A percentile compares a stretch with the other conserved stretches of the same genome.
Evolutionary conservation across 1,284 basidiomycete species (phyloP).

Genomic region (Fistulina hepatica): DNA sequence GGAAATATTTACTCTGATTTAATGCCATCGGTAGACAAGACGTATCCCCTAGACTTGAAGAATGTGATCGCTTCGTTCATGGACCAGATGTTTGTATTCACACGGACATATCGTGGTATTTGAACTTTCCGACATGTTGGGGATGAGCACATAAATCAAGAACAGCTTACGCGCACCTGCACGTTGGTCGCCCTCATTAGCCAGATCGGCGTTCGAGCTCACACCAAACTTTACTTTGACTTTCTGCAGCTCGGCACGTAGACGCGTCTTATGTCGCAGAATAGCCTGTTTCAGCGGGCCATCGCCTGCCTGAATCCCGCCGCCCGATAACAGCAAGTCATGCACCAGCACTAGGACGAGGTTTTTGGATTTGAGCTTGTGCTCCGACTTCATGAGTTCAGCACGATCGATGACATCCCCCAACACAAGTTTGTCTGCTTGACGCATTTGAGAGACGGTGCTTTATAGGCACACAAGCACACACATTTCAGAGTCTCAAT

Average conservation of each 20-base stretch:
- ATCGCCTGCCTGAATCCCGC: conserved; percentile 83
- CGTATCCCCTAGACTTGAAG: conserved; percentile 46
- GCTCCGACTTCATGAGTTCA: conserved; percentile 64
- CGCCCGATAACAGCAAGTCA: conserved; percentile 68
- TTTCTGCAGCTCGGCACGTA: conserved; percentile 76
- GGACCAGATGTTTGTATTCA: conserved; percentile 69
- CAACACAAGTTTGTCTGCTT: conserved; percentile 59
- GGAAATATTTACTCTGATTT: conserved; percentile 33
- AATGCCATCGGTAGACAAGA: conserved; percentile 38
- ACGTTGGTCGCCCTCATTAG: conserved; percentile 44
- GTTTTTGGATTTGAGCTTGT: conserved; percentile 61
- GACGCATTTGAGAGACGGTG: conserved; percentile 9
- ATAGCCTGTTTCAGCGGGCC: conserved; percentile 80
- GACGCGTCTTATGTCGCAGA: conserved; percentile 76
- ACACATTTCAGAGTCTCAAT: conserved; percentile 91
- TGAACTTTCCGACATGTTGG: conserved; percentile 30
- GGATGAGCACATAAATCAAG: background rate
- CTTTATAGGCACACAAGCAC: conserved; percentile 19
- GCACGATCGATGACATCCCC: conserved; percentile 52
- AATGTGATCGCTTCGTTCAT: conserved; percentile 44
- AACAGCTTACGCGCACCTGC: conserved; percentile 37
- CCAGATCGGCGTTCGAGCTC: conserved; percentile 56
- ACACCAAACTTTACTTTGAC: conserved; percentile 74
- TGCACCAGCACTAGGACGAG: conserved; percentile 79
- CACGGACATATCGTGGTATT: conserved; percentile 78